A percentile compares a stretch with the other conserved stretches of the same genome.
Evolutionary conservation across 2,329 filamentous ascomycete species (phyloP).

Genomic region (Mycosphaerelloides madeirae): DNA sequence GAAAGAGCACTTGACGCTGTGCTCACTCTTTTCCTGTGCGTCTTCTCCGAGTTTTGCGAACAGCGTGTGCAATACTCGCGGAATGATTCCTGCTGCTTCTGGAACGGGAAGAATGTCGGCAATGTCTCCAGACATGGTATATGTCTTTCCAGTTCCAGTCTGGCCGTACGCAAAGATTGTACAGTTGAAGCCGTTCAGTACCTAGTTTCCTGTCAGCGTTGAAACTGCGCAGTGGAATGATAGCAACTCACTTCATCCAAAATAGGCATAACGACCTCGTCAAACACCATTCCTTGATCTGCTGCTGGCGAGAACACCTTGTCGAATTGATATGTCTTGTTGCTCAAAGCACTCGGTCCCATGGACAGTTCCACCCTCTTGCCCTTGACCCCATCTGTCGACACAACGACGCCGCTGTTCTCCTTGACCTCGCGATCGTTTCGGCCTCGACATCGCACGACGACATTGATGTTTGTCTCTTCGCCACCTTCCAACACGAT

Average conservation of each 20-base stretch:
- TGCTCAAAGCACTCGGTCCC: slow-evolving; percentile 86
- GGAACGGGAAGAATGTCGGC: slow-evolving; percentile 82
- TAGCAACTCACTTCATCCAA: slow-evolving; percentile 69
- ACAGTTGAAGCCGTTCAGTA: slow-evolving; percentile 92
- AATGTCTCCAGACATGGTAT: slow-evolving; percentile 99
- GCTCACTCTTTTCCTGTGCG: slow-evolving; percentile 61
- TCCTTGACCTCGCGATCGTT: slow-evolving; percentile 90
- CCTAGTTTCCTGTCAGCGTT: slow-evolving; percentile 51
- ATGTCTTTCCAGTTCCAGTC: slow-evolving; percentile 96
- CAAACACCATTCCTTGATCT: slow-evolving; percentile 89
- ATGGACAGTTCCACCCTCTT: slow-evolving; percentile 81
- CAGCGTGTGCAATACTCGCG: slow-evolving; percentile 78
- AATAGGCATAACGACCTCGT: slow-evolving; percentile 90
- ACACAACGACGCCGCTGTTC: slow-evolving; percentile 89
- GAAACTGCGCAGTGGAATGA: neutral
- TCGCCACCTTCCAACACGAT: slow-evolving; percentile 60
- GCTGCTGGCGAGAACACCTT: slow-evolving; percentile 94
- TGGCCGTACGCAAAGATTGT: slow-evolving; percentile 99
- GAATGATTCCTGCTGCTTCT: slow-evolving; percentile 91
- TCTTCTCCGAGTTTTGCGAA: slow-evolving; percentile 79
- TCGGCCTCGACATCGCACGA: slow-evolving; percentile 87
- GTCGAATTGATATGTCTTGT: slow-evolving; percentile 96
- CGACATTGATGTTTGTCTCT: slow-evolving; percentile 96
- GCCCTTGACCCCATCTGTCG: slow-evolving; percentile 81
- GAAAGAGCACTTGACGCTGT: slow-evolving; percentile 93